These are phyloP conservation scores for Pestalotiopsis sp. DNA, from an alignment of 2,329 filamentous ascomycete species.

Conservation along the genomic window DNA sequence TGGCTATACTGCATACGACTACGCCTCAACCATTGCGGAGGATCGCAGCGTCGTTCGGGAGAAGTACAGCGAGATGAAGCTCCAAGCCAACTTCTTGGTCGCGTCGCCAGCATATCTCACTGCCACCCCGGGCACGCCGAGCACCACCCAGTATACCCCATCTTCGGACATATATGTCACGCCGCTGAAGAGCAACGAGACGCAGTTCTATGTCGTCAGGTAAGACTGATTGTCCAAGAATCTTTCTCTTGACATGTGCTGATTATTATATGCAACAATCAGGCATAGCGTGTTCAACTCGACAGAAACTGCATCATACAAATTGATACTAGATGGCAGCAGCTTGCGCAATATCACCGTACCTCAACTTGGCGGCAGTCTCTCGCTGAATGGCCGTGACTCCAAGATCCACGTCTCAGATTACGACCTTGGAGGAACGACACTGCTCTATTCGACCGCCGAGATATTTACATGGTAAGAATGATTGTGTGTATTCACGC, in stretches of 20 bases:
- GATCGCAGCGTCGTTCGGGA: slow-evolving; percentile 69
- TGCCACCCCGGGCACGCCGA: slow-evolving; percentile 53
- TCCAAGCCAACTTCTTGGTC: slow-evolving; percentile 74
- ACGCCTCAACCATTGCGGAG: slow-evolving; percentile 65
- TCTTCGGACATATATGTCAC: slow-evolving; percentile 49
- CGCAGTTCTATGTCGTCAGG: slow-evolving; percentile 24
- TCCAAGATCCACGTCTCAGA: slow-evolving; percentile 70
- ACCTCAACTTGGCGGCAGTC: slow-evolving; percentile 23
- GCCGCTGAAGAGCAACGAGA: slow-evolving; percentile 21
- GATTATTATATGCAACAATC: background rate
- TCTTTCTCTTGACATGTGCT: background rate
- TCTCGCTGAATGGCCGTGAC: slow-evolving; percentile 52
- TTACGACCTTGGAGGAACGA: slow-evolving; percentile 62
- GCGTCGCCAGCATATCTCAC: slow-evolving; percentile 72
- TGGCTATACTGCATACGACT: slow-evolving; percentile 62
- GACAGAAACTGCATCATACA: slow-evolving; percentile 24
- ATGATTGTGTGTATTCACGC: background rate
- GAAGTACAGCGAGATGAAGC: slow-evolving; percentile 80
- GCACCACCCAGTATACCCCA: slow-evolving; percentile 52
- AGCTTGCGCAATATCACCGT: slow-evolving; percentile 25
- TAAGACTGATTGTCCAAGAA: background rate
- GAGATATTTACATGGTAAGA: slow-evolving; percentile 68
- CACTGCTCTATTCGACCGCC: slow-evolving; percentile 68
- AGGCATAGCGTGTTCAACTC: slow-evolving; percentile 17
- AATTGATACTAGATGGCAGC: slow-evolving; percentile 23